These are phyloP conservation scores for Citrus australasica DNA, from an alignment of 345 rosid species.

Conservation along the genomic window DNA sequence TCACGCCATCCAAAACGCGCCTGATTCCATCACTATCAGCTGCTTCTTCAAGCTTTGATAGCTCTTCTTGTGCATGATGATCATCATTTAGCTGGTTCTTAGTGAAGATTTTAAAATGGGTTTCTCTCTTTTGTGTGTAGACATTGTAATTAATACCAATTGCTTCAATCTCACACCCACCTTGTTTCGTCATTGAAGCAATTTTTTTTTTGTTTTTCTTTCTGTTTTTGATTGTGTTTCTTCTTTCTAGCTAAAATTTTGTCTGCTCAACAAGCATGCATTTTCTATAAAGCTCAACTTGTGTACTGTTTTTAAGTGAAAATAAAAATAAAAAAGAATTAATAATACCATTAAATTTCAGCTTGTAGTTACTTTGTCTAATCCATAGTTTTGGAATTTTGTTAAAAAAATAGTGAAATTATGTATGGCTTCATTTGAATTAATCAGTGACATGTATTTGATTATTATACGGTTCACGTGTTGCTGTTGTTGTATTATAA, in stretches of 20 bases:
- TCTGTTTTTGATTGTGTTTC: not conserved
- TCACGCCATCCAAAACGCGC: conserved; percentile 68
- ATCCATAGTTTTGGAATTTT: not conserved
- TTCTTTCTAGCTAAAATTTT: not conserved
- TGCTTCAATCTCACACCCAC: conserved; percentile 91
- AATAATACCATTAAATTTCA: not conserved
- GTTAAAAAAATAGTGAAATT: not conserved
- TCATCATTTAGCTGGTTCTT: conserved; percentile 11
- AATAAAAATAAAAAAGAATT: no score
- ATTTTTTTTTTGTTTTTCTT: conserved; percentile 8
- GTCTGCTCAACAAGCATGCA: not conserved
- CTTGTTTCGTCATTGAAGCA: conserved; percentile 71
- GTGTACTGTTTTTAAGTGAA: not conserved
- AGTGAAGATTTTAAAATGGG: conserved; percentile 30
- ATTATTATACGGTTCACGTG: conserved; percentile 6
- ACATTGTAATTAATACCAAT: conserved; percentile 65
- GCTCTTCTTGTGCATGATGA: conserved; percentile 18
- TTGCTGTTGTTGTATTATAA: not conserved
- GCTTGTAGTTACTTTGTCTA: not conserved
- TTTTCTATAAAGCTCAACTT: conserved; percentile 5
- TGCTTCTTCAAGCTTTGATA: conserved; percentile 21
- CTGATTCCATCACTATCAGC: conserved; percentile 20
- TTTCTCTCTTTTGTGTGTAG: conserved; percentile 18
- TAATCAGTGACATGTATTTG: not conserved
- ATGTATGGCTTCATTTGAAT: not conserved